Evolutionary conservation across 1,284 basidiomycete species (phyloP).

Genomic region (Hymenochaete sp.): DNA sequence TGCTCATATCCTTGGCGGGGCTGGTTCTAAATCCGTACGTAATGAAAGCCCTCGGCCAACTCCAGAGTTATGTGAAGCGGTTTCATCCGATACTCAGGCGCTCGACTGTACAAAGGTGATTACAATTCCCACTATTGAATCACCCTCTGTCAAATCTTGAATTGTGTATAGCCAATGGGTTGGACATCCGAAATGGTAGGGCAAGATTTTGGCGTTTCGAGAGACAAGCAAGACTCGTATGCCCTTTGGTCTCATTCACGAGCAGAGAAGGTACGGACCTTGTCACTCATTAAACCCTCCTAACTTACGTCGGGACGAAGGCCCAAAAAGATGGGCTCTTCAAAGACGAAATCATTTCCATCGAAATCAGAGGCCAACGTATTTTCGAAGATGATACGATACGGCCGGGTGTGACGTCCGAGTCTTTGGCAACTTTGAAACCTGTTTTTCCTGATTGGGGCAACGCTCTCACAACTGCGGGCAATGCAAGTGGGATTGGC

Average conservation of each 20-base stretch:
- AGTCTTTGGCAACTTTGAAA: slow-evolving; percentile 59
- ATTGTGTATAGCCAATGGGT: slow-evolving; percentile 56
- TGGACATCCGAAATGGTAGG: slow-evolving; percentile 83
- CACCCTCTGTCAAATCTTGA: not conserved
- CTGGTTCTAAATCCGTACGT: slow-evolving; percentile 7
- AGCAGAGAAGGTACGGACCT: slow-evolving; percentile 46
- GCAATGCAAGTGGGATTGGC: slow-evolving; percentile 87
- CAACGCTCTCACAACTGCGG: slow-evolving; percentile 59
- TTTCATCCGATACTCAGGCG: slow-evolving; percentile 46
- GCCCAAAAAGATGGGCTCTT: slow-evolving; percentile 60
- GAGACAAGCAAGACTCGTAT: slow-evolving; percentile 74
- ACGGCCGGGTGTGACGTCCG: slow-evolving; percentile 66
- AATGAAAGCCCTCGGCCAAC: slow-evolving; percentile 63
- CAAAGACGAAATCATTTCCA: slow-evolving; percentile 71
- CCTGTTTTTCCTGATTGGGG: slow-evolving; percentile 78
- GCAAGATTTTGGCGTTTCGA: slow-evolving; percentile 61
- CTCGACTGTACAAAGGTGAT: slow-evolving; percentile 25
- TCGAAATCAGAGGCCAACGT: slow-evolving; percentile 51
- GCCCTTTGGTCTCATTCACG: slow-evolving; percentile 76
- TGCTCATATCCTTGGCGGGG: not conserved
- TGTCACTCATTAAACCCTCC: not conserved
- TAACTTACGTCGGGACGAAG: slow-evolving; percentile 26
- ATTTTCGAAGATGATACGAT: slow-evolving; percentile 74
- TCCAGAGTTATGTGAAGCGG: slow-evolving; percentile 54
- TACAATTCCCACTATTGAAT: not conserved